A percentile compares a stretch with the other conserved stretches of the same genome.
Conservation (phyloP, 148 eudicot species). For the Rhododendron kiyosumense region DNA sequence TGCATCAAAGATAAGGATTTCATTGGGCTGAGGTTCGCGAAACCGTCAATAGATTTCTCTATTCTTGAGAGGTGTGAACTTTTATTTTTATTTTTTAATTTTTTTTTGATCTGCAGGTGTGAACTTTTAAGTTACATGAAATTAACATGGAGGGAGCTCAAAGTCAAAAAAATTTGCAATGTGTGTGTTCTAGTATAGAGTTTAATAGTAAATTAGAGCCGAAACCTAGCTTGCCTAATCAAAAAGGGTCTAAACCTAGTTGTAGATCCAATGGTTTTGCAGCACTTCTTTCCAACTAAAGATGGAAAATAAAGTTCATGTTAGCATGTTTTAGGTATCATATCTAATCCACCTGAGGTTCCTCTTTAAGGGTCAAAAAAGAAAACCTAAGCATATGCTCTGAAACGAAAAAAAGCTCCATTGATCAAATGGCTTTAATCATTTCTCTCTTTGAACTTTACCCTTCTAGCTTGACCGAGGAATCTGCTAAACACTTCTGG, state of each 20-base stretch:
- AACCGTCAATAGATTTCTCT: not conserved
- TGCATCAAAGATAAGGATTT: no score
- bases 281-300: not conserved
- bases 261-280: not conserved
- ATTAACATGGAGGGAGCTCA: not conserved
- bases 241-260: not conserved
- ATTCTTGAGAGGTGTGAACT: not conserved
- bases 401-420: slow-evolving; percentile 4
- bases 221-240: not conserved
- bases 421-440: slow-evolving; percentile 5
- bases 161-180: not conserved
- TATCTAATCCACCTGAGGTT: not conserved
- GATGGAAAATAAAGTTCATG: not conserved
- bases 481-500: not conserved
- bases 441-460: not conserved
- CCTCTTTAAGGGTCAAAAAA: slow-evolving; percentile 8
- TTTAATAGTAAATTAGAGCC: not conserved
- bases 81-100: no score
- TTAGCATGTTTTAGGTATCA: not conserved
- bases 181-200: not conserved
- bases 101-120: no score
- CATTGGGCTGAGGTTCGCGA: not conserved
- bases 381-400: not conserved
- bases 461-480: slow-evolving; percentile 2
- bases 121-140: not conserved